A percentile compares a stretch with the other conserved stretches of the same genome.
Evolutionary conservation across 768 basidiomycete species (phyloP).

Genomic region (Lentinula lateritia): DNA sequence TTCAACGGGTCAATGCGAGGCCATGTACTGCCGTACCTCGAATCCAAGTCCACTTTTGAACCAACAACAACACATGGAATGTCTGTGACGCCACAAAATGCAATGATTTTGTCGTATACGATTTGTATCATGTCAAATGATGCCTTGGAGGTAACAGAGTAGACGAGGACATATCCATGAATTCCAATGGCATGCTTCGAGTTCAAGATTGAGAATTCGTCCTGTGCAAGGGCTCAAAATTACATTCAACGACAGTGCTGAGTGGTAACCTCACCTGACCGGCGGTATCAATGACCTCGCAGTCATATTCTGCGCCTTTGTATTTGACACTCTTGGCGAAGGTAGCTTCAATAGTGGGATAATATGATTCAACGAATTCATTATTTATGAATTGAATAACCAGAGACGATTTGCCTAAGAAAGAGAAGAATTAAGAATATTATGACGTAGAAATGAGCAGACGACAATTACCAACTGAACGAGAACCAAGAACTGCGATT

Average conservation of each 20-base stretch:
- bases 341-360: slow-evolving; percentile 91
- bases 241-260: neutral
- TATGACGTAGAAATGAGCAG: slow-evolving; percentile 7
- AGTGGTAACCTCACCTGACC: slow-evolving; percentile 65
- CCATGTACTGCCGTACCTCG: slow-evolving; percentile 47
- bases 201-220: slow-evolving; percentile 93
- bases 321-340: slow-evolving; percentile 81
- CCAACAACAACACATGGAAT: slow-evolving; percentile 95
- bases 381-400: slow-evolving; percentile 92
- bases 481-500: slow-evolving; percentile 82
- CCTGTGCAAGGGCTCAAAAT: slow-evolving; percentile 40
- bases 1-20: slow-evolving; percentile 2
- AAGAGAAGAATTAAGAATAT: slow-evolving; percentile 6
- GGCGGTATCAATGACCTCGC: slow-evolving; percentile 97
- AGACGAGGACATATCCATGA: slow-evolving; percentile 95
- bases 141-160: slow-evolving; percentile 82
- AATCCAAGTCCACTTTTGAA: slow-evolving; percentile 80
- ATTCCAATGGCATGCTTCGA: slow-evolving; percentile 94
- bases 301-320: slow-evolving; percentile 89
- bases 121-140: slow-evolving; percentile 95
- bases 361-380: slow-evolving; percentile 88
- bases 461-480: slow-evolving; percentile 74
- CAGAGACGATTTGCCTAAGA: slow-evolving; percentile 86
- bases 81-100: slow-evolving; percentile 76
- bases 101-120: slow-evolving; percentile 89